Conservation (phyloP, 2,329 filamentous ascomycete species). For the Davidsoniella australis region DNA sequence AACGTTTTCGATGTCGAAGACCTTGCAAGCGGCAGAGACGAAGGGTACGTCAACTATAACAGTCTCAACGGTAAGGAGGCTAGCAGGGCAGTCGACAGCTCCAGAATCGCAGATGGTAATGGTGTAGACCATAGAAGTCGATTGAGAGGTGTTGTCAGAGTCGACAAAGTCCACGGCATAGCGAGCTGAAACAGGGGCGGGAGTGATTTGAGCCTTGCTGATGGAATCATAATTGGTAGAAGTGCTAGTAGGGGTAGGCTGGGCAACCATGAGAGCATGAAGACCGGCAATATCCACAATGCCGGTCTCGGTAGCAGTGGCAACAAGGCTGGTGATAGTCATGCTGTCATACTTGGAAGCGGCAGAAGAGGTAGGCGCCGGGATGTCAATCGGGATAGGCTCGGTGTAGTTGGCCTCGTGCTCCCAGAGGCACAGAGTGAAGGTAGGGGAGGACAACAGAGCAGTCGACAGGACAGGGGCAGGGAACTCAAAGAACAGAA, state of each 20-base stretch:
- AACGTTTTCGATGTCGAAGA: background rate
- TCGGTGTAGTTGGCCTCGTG: background rate
- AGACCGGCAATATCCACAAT: background rate
- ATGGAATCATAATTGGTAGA: background rate
- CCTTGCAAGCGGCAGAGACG: background rate
- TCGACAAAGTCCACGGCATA: background rate
- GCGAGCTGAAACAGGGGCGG: background rate
- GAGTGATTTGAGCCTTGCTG: background rate
- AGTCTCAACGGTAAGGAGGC: constrained; percentile 20
- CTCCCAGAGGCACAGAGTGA: constrained; percentile 21
- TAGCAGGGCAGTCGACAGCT: constrained; percentile 24
- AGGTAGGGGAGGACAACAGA: constrained; percentile 22
- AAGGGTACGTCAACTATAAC: constrained; percentile 13
- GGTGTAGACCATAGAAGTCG: constrained; percentile 17
- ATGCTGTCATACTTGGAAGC: too few relatives aligned
- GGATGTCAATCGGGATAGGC: too few relatives aligned
- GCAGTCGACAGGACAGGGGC: constrained; percentile 26
- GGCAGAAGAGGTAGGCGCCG: too few relatives aligned
- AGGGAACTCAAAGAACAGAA: constrained; percentile 23
- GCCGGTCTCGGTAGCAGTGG: background rate
- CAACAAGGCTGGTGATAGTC: too few relatives aligned
- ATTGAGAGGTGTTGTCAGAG: background rate
- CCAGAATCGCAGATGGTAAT: constrained; percentile 23
- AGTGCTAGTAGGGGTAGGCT: background rate
- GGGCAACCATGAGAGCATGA: background rate